Conservation (phyloP, 257 asterid species). For the Rhazya stricta region DNA sequence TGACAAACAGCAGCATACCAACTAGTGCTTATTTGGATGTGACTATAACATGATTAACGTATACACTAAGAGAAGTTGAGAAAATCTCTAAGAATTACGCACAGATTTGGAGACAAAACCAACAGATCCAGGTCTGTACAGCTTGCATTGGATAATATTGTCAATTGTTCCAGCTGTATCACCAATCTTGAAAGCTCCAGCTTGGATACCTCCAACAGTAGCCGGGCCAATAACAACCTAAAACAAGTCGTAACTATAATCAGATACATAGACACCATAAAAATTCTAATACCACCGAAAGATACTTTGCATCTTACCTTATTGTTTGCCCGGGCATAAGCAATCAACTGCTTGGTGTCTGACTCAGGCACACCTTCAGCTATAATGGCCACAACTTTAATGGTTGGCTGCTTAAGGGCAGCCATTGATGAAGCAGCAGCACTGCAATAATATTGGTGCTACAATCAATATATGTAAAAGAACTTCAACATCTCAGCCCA, state of each 20-base stretch:
- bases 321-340: conserved; percentile 92
- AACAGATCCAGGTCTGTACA: conserved; percentile 97
- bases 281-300: conserved; percentile 6
- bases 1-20: not conserved
- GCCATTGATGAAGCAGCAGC: conserved; percentile 98
- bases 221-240: conserved; percentile 98
- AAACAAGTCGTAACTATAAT: conserved; percentile 14
- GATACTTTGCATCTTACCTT: conserved; percentile 45
- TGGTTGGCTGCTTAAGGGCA: conserved; percentile 97
- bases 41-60: not conserved
- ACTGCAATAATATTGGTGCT: conserved; percentile 42
- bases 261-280: conserved; percentile 5
- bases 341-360: conserved; percentile 93
- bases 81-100: conserved; percentile 26
- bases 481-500: conserved; percentile 2
- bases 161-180: conserved; percentile 99
- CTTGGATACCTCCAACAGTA: conserved; percentile 98
- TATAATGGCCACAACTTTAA: conserved; percentile 89
- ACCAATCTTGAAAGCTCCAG: conserved; percentile 99
- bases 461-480: conserved; percentile 3
- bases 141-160: conserved; percentile 85
- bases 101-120: conserved; percentile 99
- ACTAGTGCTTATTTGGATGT: not conserved
- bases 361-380: conserved; percentile 99
- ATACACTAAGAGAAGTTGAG: not conserved